Percentiles rank a stretch among this genome's conserved stretches.
Evolutionary conservation across 2,329 filamentous ascomycete species (phyloP).

Genomic region (Mariannaea sp.): DNA sequence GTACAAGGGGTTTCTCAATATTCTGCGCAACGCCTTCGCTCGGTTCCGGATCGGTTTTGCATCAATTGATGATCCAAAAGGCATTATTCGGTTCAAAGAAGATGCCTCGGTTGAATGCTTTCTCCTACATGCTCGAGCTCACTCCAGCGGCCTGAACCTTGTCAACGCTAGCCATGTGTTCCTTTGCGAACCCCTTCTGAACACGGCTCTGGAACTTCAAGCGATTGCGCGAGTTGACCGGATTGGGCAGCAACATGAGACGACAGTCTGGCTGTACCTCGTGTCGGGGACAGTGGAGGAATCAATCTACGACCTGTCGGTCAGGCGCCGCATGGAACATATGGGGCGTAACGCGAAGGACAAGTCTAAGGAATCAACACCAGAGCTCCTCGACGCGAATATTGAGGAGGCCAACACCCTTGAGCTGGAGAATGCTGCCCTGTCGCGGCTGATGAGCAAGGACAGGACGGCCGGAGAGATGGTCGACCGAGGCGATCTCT

Average conservation of each 20-base stretch:
- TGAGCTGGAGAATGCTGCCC: conserved; percentile 75
- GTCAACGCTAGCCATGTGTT: conserved; percentile 95
- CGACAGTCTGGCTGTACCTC: conserved; percentile 94
- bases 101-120: conserved; percentile 80
- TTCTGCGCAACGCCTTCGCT: conserved; percentile 72
- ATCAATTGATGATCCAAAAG: conserved; percentile 69
- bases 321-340: conserved; percentile 77
- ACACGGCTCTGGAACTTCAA: conserved; percentile 91
- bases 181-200: conserved; percentile 90
- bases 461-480: conserved; percentile 76
- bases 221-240: conserved; percentile 94
- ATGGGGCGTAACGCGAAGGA: conserved; percentile 55
- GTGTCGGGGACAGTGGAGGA: conserved; percentile 91
- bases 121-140: conserved; percentile 84
- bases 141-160: conserved; percentile 87
- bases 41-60: conserved; percentile 75
- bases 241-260: conserved; percentile 86
- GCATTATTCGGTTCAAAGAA: conserved; percentile 76
- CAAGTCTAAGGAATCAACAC: conserved; percentile 48
- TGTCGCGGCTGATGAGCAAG: conserved; percentile 73
- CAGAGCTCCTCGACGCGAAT: conserved; percentile 60
- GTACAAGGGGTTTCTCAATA: conserved; percentile 77
- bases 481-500: conserved; percentile 78
- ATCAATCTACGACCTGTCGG: conserved; percentile 86
- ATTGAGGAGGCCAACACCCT: conserved; percentile 85